phyloP scores from a whole-genome alignment of 495 filamentous ascomycete species.

The Neurospora terricola region DNA sequence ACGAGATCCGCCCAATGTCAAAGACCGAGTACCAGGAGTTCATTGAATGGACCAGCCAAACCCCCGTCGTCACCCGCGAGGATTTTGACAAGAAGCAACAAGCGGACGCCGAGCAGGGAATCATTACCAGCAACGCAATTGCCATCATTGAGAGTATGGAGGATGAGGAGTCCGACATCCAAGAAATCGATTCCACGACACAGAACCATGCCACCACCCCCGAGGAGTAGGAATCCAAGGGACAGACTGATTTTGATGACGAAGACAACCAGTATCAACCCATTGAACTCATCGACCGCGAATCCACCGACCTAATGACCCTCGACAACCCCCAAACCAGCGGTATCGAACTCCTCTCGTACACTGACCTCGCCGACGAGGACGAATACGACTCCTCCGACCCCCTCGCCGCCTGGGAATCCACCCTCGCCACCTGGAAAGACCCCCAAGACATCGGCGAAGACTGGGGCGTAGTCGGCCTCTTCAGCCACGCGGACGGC shows the following conservation, averaged over 20 bases:
- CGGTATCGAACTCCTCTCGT: neutral
- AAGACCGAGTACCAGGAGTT: neutral
- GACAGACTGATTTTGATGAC: neutral
- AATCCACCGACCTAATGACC: neutral
- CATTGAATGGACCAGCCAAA: neutral
- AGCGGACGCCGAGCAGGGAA: neutral
- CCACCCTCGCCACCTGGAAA: neutral
- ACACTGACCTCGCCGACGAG: neutral
- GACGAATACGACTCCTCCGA: neutral
- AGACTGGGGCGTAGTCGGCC: neutral
- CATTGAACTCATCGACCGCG: neutral
- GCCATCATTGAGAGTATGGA: neutral
- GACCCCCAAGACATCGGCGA: neutral
- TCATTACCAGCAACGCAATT: neutral
- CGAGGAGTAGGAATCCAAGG: neutral
- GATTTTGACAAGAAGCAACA: neutral
- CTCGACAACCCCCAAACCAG: neutral
- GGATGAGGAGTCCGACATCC: neutral
- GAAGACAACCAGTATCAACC: neutral
- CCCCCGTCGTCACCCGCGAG: neutral
- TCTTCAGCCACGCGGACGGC: neutral
- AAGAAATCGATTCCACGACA: too few species aligned
- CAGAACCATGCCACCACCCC: neutral
- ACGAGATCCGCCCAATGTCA: neutral
- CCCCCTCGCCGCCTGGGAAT: neutral